Base-by-base conservation (phyloP, 1,284 basidiomycete species). In the Sporisorium exsertum region DNA sequence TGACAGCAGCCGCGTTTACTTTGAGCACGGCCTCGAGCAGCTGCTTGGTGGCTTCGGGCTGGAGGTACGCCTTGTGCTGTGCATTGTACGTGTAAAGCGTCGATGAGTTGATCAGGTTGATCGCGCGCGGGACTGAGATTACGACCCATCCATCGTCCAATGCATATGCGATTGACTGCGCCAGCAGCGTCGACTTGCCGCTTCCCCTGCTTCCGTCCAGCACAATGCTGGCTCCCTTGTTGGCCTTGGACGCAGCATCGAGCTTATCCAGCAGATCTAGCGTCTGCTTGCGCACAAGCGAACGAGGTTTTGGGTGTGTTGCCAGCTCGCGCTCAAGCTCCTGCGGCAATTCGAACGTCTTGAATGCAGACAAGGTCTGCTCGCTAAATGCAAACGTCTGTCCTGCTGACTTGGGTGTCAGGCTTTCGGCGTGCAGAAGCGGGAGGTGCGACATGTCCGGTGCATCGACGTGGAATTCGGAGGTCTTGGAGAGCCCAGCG, bases 41-140 rank as follows among this genome's bases (percentile, higher is more conserved):
- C 16, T 66, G 56, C 15, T 77, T 43, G 6, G 87, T 84, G 2
- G 87, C 69, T 3, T 86, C 85, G 1, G 92, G 91, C 82, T 97
- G 95, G 53, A 92, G 87, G 85, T 95, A 97, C 1, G 91, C 92
- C 80, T 90, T 90, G 3, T 92, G 92, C 29, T 90, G 88, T 13
- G 91, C 84, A 80, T 94, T 91, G 84, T 97, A 97, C 16, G 87
- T 84, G 84, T 93, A 93, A 2, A 90, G 85, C 0, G 91, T 91
- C 0, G 92, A 91, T 1, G 92, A 94, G 86, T 95, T 91, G 74
- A 95, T 91, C 61, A 93, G 89, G 64, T 89, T 89, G 70, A 91
- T 89, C 1, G 90, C 92, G 90, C 91, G 88, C 3, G 95, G 94
- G n/a, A 94, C 89, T 85, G 96, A 97, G 49, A 97, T 86, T 27